phyloP scores from a whole-genome alignment of 2,329 filamentous ascomycete species.

The Sphaerulina musiva region DNA sequence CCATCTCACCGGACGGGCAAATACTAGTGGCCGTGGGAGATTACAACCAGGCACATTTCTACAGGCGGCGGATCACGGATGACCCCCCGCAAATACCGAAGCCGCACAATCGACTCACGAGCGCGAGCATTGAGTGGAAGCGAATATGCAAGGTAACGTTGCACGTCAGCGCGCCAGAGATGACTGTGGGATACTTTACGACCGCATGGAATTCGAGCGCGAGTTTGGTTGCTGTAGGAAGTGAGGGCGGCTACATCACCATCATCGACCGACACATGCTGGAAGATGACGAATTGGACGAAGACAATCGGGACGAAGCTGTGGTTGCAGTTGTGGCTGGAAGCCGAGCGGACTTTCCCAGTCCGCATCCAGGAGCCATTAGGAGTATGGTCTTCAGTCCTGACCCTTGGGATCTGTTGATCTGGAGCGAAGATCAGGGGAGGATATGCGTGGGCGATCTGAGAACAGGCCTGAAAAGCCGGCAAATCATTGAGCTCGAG shows the following conservation, averaged over 20 bases:
- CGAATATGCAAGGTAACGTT: constrained; percentile 38
- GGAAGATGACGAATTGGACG: constrained; percentile 33
- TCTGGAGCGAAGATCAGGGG: constrained; percentile 87
- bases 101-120: constrained; percentile 35
- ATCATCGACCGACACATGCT: constrained; percentile 57
- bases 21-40: constrained; percentile 81
- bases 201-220: constrained; percentile 70
- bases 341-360: constrained; percentile 59
- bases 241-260: constrained; percentile 73
- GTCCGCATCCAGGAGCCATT: constrained; percentile 60
- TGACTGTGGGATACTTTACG: constrained; percentile 60
- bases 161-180: constrained; percentile 35
- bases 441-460: constrained; percentile 68
- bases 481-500: constrained; percentile 63
- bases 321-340: constrained; percentile 72
- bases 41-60: constrained; percentile 78
- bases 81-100: constrained; percentile 34
- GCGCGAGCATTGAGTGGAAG: constrained; percentile 36
- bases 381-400: constrained; percentile 90
- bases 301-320: constrained; percentile 45
- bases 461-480: constrained; percentile 58
- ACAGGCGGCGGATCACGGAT: constrained; percentile 47
- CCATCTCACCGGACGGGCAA: constrained; percentile 83
- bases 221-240: constrained; percentile 65
- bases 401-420: constrained; percentile 79